Evolutionary conservation across 306 rosid genomes (phyloP).

Genomic region (Dalbergia cultrata): DNA sequence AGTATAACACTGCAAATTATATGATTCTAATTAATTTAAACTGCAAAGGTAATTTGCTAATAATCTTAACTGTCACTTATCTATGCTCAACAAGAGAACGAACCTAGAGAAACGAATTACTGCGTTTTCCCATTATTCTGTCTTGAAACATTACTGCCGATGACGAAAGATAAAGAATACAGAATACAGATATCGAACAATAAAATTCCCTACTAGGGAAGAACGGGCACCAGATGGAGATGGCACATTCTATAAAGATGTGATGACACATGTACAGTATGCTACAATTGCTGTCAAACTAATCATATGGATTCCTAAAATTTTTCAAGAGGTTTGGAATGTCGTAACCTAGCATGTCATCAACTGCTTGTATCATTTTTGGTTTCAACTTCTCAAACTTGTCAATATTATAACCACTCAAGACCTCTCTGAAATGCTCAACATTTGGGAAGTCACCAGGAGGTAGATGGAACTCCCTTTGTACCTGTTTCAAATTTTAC

Average conservation of each 20-base stretch:
- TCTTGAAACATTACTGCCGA: constrained; percentile 1
- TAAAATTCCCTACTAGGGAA: constrained; percentile 10
- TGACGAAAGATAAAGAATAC: not conserved
- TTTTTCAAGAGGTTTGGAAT: constrained; percentile 84
- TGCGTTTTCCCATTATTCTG: not conserved
- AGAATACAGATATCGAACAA: not conserved
- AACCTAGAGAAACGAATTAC: not conserved
- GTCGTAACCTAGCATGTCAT: constrained; percentile 89
- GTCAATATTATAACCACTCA: constrained; percentile 74
- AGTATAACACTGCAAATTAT: no score
- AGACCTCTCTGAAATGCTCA: constrained; percentile 71
- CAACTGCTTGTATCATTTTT: constrained; percentile 82
- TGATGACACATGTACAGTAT: constrained; percentile 26
- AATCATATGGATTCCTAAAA: constrained; percentile 81
- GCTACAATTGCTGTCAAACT: constrained; percentile 25
- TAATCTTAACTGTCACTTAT: no score
- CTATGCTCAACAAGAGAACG: no score
- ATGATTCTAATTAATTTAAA: no score
- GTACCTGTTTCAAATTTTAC: constrained; percentile 64
- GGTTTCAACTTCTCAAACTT: constrained; percentile 85
- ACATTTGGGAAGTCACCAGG: constrained; percentile 89
- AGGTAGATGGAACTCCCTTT: constrained; percentile 85
- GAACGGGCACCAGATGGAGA: not conserved
- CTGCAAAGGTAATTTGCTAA: no score
- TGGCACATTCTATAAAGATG: constrained; percentile 27